Base-by-base conservation (phyloP, 1,284 basidiomycete genomes). In the Phylloboletellus chloephorus region DNA sequence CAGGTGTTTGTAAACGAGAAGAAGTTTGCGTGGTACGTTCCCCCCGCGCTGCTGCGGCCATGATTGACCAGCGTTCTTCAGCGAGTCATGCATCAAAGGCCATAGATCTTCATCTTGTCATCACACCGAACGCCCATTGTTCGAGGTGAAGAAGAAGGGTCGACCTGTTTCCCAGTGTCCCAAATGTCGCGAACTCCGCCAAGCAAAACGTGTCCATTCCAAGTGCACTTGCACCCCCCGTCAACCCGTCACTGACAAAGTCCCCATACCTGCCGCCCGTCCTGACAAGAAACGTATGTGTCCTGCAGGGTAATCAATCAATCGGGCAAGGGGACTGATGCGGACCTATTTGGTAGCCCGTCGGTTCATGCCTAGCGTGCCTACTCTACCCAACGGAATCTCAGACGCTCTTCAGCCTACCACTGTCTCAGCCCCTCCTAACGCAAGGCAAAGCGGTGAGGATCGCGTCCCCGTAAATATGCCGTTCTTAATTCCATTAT, bases 81-180 rank as follows among this genome's bases (percentile, higher is more conserved):
- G 88, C 63, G 84, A 85, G 66, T 83, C 87, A 8, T 92, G 88
- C 61, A 90, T 91, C 63, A 90, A 91, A 66, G 88, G 88, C 2
- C 88, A 91, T 56, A 78, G 88, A 41, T 89, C 88, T 2, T 88
- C 88, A 2, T 78, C 78, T 9, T 92, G 88, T 58, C 74, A 76
- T 28, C 88, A 91, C 57, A 81, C 79, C 34, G 84, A 88, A 50
- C 73, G 88, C 7, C 85, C 87, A 2, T 68, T 91, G 9, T 89
- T 85, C 51, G 87, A 91, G 58, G 79, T 91, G 45, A 88, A 90
- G 72, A 88, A 85, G 70, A 92, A 85, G 65, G 88, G 84, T 6
- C 73, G 88, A 9, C 88, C 88, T 1, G 74, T 88, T 7, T 88
- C 88, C 7, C 88, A 92, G 59, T 92, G 88, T 62, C 71, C 74